These are phyloP conservation scores for Pseudonitzschia multiseries DNA, from an alignment of 108 stramenopile species.

Conservation along the genomic window DNA sequence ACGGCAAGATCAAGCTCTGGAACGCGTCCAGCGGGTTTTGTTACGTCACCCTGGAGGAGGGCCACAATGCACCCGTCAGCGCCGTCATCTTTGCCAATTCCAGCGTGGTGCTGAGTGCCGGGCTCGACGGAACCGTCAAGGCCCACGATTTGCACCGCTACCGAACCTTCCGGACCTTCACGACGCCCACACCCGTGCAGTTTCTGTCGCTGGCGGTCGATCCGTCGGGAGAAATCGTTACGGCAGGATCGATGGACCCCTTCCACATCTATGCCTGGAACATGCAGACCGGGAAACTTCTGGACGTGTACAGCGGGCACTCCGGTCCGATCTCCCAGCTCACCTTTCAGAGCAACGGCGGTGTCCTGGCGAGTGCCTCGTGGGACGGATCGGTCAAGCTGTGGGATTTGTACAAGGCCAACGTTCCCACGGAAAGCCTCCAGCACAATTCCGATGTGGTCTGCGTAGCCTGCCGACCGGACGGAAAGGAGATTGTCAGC, in stretches of 20 bases:
- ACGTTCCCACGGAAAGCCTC: slow-evolving; percentile 85
- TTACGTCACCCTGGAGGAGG: slow-evolving; percentile 83
- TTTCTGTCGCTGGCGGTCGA: slow-evolving; percentile 95
- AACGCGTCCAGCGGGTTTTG: slow-evolving; percentile 95
- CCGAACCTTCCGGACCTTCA: slow-evolving; percentile 93
- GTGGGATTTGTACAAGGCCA: slow-evolving; percentile 95
- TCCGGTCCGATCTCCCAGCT: slow-evolving; percentile 86
- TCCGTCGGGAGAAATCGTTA: slow-evolving; percentile 92
- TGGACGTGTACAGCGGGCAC: slow-evolving; percentile 96
- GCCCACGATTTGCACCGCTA: slow-evolving; percentile 97
- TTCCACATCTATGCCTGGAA: slow-evolving; percentile 94
- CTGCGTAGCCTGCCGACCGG: slow-evolving; percentile 91
- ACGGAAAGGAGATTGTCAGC: slow-evolving; percentile 92
- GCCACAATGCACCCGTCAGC: slow-evolving; percentile 93
- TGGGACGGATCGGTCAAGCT: slow-evolving; percentile 98
- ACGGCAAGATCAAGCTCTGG: slow-evolving; percentile 98
- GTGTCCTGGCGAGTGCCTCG: slow-evolving; percentile 86
- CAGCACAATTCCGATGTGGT: slow-evolving; percentile 94
- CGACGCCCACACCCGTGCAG: slow-evolving; percentile 89
- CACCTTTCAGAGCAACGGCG: slow-evolving; percentile 77
- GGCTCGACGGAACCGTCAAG: slow-evolving; percentile 96
- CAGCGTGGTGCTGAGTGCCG: slow-evolving; percentile 90
- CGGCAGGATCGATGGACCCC: slow-evolving; percentile 90
- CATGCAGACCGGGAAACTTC: slow-evolving; percentile 89
- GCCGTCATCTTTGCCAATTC: slow-evolving; percentile 87